Evolutionary conservation across 2,329 filamentous ascomycete species (phyloP).

Genomic region (Neoascochyta sp.): DNA sequence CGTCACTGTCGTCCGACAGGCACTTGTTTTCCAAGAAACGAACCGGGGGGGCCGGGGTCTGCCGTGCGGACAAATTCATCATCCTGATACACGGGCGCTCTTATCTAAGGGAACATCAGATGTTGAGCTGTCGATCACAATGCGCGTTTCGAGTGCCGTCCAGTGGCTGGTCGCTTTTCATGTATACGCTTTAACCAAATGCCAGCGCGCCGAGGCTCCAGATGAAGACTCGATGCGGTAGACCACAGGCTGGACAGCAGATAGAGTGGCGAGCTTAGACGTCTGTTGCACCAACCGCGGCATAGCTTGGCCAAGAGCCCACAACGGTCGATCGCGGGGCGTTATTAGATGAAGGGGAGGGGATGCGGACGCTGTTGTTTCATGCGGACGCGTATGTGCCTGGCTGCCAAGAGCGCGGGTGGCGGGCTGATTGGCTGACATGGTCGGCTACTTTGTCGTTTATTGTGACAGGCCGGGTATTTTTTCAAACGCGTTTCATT

Average conservation of each 20-base stretch:
- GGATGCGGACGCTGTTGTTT: conserved; percentile 7
- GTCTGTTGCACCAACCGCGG: conserved; percentile 3
- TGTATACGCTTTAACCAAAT: background rate
- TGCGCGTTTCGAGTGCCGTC: conserved; percentile 8
- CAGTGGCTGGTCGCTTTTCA: conserved; percentile 4
- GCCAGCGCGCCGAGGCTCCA: background rate
- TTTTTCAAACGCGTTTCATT: background rate
- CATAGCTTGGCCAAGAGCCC: conserved; percentile 1
- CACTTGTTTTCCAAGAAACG: conserved; percentile 8
- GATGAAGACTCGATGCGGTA: conserved; percentile 1
- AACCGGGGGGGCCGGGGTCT: conserved; percentile 1
- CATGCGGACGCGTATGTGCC: conserved; percentile 7
- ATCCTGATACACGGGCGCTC: conserved; percentile 4
- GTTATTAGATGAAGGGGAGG: conserved; percentile 5
- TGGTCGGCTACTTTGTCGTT: conserved; percentile 2
- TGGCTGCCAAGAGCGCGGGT: conserved; percentile 1
- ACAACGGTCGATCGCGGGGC: conserved; percentile 2
- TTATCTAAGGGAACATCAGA: conserved; percentile 2
- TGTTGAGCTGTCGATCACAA: conserved; percentile 8
- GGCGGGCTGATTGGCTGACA: conserved; percentile 6
- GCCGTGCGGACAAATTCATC: conserved; percentile 5
- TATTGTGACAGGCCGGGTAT: conserved; percentile 1
- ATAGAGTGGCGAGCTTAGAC: conserved; percentile 5
- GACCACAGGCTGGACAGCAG: conserved; percentile 1
- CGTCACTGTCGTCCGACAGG: conserved; percentile 4